These are phyloP conservation scores for Leishmania turanica DNA, from an alignment of 208 protist genomes.

Conservation along the genomic window DNA sequence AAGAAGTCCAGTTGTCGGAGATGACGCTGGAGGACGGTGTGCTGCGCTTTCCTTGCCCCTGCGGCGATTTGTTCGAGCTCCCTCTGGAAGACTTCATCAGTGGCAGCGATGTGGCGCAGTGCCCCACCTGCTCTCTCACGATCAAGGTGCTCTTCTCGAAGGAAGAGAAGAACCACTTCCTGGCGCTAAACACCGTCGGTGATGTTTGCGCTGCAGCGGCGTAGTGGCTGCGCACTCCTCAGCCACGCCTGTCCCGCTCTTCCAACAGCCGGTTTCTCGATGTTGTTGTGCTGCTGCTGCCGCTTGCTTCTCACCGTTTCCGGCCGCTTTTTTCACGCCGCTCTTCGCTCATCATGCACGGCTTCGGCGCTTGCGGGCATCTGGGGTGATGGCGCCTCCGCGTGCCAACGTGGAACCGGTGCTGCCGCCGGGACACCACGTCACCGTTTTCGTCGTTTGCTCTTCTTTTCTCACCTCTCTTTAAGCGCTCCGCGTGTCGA, in stretches of 20 bases:
- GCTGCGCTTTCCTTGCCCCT: constrained; percentile 91
- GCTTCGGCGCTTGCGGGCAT: background rate
- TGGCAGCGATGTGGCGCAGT: constrained; percentile 80
- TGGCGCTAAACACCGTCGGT: constrained; percentile 13
- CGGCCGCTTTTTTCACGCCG: background rate
- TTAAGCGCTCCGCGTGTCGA: background rate
- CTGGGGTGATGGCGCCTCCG: background rate
- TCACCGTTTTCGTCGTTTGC: background rate
- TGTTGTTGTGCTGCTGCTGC: background rate
- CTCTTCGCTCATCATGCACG: background rate
- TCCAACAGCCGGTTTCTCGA: too few relatives aligned
- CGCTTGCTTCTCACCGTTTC: background rate
- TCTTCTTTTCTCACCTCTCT: background rate
- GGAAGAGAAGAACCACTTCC: constrained; percentile 53
- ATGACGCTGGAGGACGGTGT: constrained; percentile 77
- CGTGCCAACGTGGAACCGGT: background rate
- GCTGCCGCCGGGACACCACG: background rate
- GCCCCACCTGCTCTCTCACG: constrained; percentile 91
- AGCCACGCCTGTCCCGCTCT: background rate
- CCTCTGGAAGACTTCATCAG: constrained; percentile 68
- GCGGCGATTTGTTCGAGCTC: constrained; percentile 92
- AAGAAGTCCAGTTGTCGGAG: constrained; percentile 84
- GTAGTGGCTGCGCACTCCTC: constrained; percentile 9
- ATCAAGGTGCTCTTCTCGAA: constrained; percentile 77
- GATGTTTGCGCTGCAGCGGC: constrained; percentile 25